phyloP scores from a whole-genome alignment of 2,329 filamentous ascomycete genomes.

The Colletotrichum gloeosporioides region DNA sequence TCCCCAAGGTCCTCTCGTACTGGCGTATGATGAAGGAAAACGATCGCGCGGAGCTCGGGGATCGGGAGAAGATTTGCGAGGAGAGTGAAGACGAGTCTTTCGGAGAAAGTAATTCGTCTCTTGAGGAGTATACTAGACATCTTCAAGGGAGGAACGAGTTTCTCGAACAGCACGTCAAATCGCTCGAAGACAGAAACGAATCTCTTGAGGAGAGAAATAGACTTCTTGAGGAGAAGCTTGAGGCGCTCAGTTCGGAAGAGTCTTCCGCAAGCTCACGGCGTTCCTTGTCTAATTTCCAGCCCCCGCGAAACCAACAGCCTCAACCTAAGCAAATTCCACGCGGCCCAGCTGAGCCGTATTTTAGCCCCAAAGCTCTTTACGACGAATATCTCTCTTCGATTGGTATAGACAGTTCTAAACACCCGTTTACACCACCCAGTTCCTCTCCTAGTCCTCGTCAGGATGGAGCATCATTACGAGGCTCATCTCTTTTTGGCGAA shows the following conservation, averaged over 20 bases:
- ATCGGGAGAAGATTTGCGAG: not conserved
- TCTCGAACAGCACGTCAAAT: not conserved
- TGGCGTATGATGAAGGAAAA: not conserved
- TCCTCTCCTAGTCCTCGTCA: not conserved
- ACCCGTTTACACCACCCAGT: not conserved
- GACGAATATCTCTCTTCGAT: not conserved
- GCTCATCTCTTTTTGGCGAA: not conserved
- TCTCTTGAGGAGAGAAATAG: not conserved
- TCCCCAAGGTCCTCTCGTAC: not conserved
- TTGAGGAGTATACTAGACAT: not conserved
- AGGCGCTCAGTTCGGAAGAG: not conserved
- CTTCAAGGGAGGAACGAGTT: not conserved
- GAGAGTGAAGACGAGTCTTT: not conserved
- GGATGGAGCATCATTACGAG: not conserved
- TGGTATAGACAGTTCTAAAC: not conserved
- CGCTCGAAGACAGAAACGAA: not conserved
- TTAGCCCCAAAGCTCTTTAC: not conserved
- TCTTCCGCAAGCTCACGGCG: not conserved
- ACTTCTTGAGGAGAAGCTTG: not conserved
- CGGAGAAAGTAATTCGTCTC: not conserved
- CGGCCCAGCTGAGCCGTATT: not conserved
- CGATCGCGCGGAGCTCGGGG: fast-evolving
- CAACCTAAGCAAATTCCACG: not conserved
- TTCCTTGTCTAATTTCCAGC: not conserved
- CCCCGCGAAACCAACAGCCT: not conserved